phyloP scores from a whole-genome alignment of 176 grass and related monocot genomes.

The Oryza australiensis region DNA sequence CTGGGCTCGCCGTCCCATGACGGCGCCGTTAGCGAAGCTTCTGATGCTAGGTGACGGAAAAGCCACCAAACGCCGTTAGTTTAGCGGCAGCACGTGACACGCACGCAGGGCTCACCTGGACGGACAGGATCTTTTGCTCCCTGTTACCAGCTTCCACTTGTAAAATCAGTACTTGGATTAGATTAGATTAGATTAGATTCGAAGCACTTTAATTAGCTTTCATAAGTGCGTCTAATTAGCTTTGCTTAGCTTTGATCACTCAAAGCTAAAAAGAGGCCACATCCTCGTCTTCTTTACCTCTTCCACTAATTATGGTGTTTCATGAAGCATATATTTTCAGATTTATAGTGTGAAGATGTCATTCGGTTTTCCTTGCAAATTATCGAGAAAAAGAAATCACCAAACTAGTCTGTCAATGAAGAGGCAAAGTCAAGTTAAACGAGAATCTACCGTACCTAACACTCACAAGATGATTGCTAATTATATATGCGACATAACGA shows the following conservation, averaged over 20 bases:
- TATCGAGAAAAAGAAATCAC: too few species aligned
- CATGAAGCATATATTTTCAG: not conserved
- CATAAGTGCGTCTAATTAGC: slow-evolving; percentile 39
- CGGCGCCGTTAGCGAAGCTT: slow-evolving; percentile 51
- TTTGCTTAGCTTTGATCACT: slow-evolving; percentile 43
- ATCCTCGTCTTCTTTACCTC: slow-evolving; percentile 1
- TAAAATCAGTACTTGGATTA: not conserved
- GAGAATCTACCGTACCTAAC: not conserved
- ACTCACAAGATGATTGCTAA: not conserved
- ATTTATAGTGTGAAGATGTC: not conserved
- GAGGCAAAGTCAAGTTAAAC: slow-evolving; percentile 17
- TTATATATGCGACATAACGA: not conserved
- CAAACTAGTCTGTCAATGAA: not conserved
- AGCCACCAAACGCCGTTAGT: not conserved
- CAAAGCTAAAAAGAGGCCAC: slow-evolving; percentile 18
- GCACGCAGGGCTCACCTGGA: not conserved
- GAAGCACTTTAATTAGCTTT: slow-evolving; percentile 40
- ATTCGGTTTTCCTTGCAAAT: not conserved
- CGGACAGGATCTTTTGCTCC: slow-evolving; percentile 25
- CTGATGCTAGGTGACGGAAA: not conserved
- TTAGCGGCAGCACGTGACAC: slow-evolving; percentile 12
- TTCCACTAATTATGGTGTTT: not conserved
- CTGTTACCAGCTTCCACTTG: slow-evolving; percentile 3
- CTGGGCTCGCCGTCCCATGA: not conserved
- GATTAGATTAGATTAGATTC: slow-evolving; percentile 40